Conservation (phyloP, 495 filamentous ascomycete genomes). For the Hyaloscypha finlandica region DNA sequence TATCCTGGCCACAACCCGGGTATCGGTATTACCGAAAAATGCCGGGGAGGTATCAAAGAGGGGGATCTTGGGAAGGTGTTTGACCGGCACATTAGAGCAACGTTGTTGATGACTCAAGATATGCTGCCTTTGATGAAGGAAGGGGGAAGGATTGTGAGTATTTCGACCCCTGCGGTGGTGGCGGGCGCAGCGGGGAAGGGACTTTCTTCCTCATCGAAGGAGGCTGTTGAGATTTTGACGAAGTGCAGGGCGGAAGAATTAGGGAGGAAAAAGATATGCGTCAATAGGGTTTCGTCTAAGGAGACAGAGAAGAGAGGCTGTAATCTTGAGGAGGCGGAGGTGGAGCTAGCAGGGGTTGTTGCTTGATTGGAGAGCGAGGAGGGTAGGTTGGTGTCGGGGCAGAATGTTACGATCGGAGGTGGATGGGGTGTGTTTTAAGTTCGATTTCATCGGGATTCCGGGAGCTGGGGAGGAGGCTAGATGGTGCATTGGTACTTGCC, state of each 20-base stretch:
- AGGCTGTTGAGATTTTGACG: slow-evolving; percentile 68
- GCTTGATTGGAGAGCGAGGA: slow-evolving; percentile 52
- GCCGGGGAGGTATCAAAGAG: slow-evolving; percentile 56
- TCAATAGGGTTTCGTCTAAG: slow-evolving; percentile 65
- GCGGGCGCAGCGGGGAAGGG: slow-evolving; percentile 1
- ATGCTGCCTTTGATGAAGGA: slow-evolving; percentile 15
- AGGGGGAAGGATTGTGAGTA: slow-evolving; percentile 18
- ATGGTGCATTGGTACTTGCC: no score
- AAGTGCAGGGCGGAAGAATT: slow-evolving; percentile 65
- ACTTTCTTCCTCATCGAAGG: slow-evolving; percentile 60
- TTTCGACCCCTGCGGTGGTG: slow-evolving; percentile 10
- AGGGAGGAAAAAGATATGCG: slow-evolving; percentile 55
- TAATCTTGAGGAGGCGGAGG: slow-evolving; percentile 45
- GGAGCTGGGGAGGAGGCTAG: no score
- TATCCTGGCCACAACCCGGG: slow-evolving; percentile 64
- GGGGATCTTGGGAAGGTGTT: slow-evolving; percentile 57
- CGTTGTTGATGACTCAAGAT: slow-evolving; percentile 59
- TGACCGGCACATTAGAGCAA: slow-evolving; percentile 64
- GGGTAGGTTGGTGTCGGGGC: slow-evolving; percentile 64
- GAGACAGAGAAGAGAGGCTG: slow-evolving; percentile 53
- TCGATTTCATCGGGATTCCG: no score
- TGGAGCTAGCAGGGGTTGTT: slow-evolving; percentile 61
- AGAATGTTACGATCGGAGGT: slow-evolving; percentile 30
- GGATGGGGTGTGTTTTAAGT: no score
- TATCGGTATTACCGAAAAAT: slow-evolving; percentile 48